Evolutionary conservation across 345 rosid genomes (phyloP).

Genomic region (Citrus glauca): DNA sequence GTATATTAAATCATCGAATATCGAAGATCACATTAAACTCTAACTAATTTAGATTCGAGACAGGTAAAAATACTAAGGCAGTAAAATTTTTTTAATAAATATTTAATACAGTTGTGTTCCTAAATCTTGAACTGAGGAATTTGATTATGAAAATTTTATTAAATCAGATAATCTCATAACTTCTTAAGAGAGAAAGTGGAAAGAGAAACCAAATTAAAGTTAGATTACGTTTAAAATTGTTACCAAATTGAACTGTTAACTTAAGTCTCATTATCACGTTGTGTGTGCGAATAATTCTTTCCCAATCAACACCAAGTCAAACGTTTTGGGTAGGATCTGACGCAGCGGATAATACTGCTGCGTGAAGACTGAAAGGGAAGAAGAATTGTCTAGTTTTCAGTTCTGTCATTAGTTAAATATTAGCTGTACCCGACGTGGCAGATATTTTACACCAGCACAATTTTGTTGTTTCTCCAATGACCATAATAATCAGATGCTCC

Average conservation of each 20-base stretch:
- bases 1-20: fast-evolving
- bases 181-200: background rate
- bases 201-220: background rate
- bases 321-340: constrained; percentile 1
- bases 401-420: background rate
- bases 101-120: too few species aligned
- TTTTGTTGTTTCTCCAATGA: background rate
- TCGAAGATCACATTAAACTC: fast-evolving
- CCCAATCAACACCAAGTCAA: background rate
- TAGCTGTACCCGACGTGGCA: constrained; percentile 21
- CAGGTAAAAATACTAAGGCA: fast-evolving
- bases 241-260: background rate
- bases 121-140: fast-evolving
- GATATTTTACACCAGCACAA: background rate
- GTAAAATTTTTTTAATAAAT: too few species aligned
- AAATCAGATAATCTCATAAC: background rate
- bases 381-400: background rate
- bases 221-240: background rate
- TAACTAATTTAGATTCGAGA: too few species aligned
- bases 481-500: background rate
- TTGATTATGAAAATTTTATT: too few species aligned
- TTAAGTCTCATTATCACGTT: too few species aligned
- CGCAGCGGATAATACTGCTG: background rate
- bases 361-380: background rate
- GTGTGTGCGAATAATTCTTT: too few species aligned